Base-by-base conservation (phyloP, 148 eudicot genomes). In the Talinum fruticosum region DNA sequence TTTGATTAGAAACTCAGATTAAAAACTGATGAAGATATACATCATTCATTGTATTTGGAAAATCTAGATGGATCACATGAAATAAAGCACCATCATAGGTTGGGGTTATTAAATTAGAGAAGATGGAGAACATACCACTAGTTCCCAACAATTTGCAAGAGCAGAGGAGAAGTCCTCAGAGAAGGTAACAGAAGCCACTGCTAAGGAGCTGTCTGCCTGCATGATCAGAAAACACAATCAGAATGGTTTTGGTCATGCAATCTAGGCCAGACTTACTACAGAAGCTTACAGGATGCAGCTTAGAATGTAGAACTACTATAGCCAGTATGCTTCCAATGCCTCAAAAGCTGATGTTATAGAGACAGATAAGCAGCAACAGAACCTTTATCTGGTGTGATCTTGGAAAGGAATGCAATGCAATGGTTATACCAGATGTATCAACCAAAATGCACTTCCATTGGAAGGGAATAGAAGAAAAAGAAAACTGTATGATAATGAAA, bases 161-260 rank as follows among this genome's bases (percentile, higher is more conserved):
- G 86, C 74, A 18, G 87, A 61, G 66, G 81, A 80, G 73, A 95
- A 95, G 38, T 85, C 82, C 69, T 86, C 87, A 33, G 96, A 82
- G 85, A 95, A 92, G 76, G 75, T 78, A 71, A 95, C 92, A 71
- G 94, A 92, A 68, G 89, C 68, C 65, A 88, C 85, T 29, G 90
- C 78, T 80, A 93, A 78, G 66, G 82, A 81, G 74, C 82, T 79
- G 76, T 94, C 97, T 62, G 33, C 89, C 98, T 94, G 91, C 72
- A 47, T 37, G 83, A 79, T 79, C 72, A 73, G 68, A 38, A 66
- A 73, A 12, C 15, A 59, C 73, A 69, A 73, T 73, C 36, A 77
- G 32, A 59, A 77, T 13, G 47, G 26, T 23, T 72, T 54, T 76
- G 23, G 54, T 73, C n/a, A 45, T 54, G 44, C 35, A 66, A 71